A percentile compares a stretch with the other conserved stretches of the same genome.
Conservation (phyloP, 805 yeast genomes). For the Starmerella geochares region DNA sequence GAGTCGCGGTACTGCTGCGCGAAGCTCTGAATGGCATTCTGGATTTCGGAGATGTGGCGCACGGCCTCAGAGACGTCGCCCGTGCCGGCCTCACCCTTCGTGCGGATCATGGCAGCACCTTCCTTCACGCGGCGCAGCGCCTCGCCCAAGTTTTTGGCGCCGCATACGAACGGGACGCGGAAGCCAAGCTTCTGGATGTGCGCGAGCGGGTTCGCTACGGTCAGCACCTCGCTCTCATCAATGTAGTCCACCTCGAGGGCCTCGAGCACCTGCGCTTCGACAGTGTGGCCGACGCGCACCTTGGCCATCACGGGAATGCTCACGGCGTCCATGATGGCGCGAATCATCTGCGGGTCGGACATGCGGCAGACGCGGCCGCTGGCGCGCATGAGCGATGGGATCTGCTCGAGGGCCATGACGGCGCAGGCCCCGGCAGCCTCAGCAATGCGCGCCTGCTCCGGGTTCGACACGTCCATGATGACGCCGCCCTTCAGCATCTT, state of each 20-base stretch:
- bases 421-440: constrained; percentile 82
- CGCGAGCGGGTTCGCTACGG: constrained; percentile 62
- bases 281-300: constrained; percentile 72
- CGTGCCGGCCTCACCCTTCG: constrained; percentile 85
- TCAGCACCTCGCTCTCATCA: constrained; percentile 75
- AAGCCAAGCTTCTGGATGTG: constrained; percentile 54
- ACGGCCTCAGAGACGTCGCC: constrained; percentile 81
- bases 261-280: constrained; percentile 70
- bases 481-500: constrained; percentile 66
- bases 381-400: constrained; percentile 76
- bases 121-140: constrained; percentile 68
- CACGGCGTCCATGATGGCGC: constrained; percentile 55
- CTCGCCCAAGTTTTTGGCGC: constrained; percentile 72
- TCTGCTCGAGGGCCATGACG: constrained; percentile 77
- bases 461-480: constrained; percentile 52
- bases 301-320: constrained; percentile 65
- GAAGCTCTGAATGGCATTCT: constrained; percentile 42
- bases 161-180: constrained; percentile 73
- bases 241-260: constrained; percentile 66
- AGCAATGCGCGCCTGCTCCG: constrained; percentile 71
- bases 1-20: constrained; percentile 26
- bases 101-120: constrained; percentile 80
- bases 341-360: constrained; percentile 76
- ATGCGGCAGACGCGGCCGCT: constrained; percentile 76
- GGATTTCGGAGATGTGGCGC: constrained; percentile 56